Conservation (phyloP, 2,329 filamentous ascomycete species). For the Aureobasidium zeae region DNA sequence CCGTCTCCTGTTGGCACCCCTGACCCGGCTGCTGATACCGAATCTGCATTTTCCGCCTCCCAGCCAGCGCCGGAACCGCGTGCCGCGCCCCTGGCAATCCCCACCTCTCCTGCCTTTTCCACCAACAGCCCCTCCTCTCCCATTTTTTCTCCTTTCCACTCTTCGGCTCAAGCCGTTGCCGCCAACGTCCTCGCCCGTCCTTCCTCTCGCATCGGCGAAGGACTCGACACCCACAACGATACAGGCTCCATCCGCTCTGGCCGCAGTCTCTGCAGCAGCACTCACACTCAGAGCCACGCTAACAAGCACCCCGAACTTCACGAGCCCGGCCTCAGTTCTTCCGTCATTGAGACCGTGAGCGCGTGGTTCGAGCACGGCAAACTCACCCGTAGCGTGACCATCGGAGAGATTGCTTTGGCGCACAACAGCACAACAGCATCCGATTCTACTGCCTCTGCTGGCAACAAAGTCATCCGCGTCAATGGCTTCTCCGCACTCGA, state of each 20-base stretch:
- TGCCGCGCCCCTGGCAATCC: constrained; percentile 10
- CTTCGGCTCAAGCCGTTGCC: constrained; percentile 16
- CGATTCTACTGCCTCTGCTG: constrained; percentile 35
- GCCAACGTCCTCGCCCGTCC: constrained; percentile 25
- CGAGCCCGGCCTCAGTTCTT: constrained; percentile 71
- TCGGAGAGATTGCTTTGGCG: constrained; percentile 80
- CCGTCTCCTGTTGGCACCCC: constrained; percentile 38
- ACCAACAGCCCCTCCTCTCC: constrained; percentile 19
- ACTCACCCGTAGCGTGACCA: constrained; percentile 62
- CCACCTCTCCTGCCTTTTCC: constrained; percentile 8
- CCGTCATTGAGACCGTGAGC: constrained; percentile 85
- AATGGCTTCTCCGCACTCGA: constrained; percentile 85
- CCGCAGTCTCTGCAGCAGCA: constrained; percentile 63
- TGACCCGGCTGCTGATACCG: constrained; percentile 31
- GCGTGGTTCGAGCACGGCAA: constrained; percentile 69
- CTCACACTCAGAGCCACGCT: constrained; percentile 52
- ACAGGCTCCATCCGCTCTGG: constrained; percentile 86
- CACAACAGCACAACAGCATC: constrained; percentile 63
- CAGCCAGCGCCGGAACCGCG: constrained; percentile 9
- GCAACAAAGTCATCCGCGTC: constrained; percentile 61
- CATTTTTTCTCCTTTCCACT: constrained; percentile 23
- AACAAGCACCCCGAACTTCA: constrained; percentile 73
- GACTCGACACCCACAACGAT: constrained; percentile 54
- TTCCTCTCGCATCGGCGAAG: constrained; percentile 20
- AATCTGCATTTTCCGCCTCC: constrained; percentile 18